Conservation (phyloP, 352 stramenopile species). For the Globisporangium paddicum region DNA sequence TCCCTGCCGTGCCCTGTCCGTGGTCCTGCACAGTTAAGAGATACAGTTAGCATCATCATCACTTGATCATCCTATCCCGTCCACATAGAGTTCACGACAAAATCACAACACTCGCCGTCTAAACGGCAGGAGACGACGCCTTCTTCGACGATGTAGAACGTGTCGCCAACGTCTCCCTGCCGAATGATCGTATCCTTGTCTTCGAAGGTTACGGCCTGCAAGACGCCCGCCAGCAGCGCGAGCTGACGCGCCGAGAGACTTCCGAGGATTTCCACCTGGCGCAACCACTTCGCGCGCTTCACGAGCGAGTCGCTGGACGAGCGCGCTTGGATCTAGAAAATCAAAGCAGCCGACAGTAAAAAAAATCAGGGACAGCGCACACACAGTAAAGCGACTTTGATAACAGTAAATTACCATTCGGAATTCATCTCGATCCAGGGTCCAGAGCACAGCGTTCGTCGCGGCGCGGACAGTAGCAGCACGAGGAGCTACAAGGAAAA, state of each 20-base stretch:
- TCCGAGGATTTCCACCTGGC: constrained; percentile 65
- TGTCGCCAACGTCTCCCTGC: constrained; percentile 76
- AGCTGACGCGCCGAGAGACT: constrained; percentile 65
- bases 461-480: constrained; percentile 89
- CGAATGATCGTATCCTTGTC: constrained; percentile 78
- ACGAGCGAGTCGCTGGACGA: constrained; percentile 76
- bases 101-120: constrained; percentile 20
- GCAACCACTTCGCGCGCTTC: constrained; percentile 66
- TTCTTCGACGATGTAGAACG: constrained; percentile 81
- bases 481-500: constrained; percentile 57
- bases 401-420: constrained; percentile 28
- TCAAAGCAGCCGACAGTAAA: not conserved
- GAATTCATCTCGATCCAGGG: constrained; percentile 88
- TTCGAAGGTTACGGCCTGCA: constrained; percentile 58
- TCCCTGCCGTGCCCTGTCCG: not conserved
- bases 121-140: constrained; percentile 58
- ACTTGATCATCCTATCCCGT: too few relatives aligned
- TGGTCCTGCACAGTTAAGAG: not conserved
- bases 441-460: constrained; percentile 86
- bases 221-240: constrained; percentile 52
- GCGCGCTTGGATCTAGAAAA: constrained; percentile 47
- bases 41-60: too few relatives aligned
- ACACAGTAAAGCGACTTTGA: not conserved
- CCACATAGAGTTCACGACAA: too few relatives aligned
- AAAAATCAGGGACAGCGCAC: not conserved